Evolutionary conservation across 176 grass and related monocot genomes (phyloP), one percentile per base, ranked within the genome.

Genomic region (Panicum miliaceum): DNA sequence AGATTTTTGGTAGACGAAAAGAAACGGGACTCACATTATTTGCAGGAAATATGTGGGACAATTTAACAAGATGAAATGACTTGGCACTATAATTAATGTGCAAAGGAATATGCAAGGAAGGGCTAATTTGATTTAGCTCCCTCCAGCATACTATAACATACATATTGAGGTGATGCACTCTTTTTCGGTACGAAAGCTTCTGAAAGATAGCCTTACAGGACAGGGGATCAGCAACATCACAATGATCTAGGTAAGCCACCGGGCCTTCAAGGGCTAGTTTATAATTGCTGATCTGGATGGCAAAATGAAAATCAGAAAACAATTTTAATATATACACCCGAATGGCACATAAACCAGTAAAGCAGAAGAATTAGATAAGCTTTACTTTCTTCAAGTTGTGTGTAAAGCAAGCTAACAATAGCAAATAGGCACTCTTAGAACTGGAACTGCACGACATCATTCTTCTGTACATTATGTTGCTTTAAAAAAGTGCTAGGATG

Each of bases 251-350:
- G 82, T 92, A 84, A 68, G 85, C 81, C 67, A 84, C 50, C 37
- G 82, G 90, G 41, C 96, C 93, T 95, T 98, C 93, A 87, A 98
- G 81, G 16, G 69, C 91, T 85, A 98, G 38, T 83, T 90, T 92
- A 58, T 91, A 98, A 64, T 95, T 54, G 52, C 70, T 87, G 20
- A 93, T 80, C 96, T 98, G 83, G 67, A 75, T 60, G 78, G 64
- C 13, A 89, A 89, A 60, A 68, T 19, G 12, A 79, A 63, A 82
- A 63, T 66, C 46, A 80, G 69, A 37, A 84, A 65, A 62, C 16
- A 64, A 61, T 9, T 46, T 43, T 22, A 77, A 66, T 50, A 75
- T 68, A 68, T 76, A 51, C 2, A 38, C 48, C 3, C 4, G 15
- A 80, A 35, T 74, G 26, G 48, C 29, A 23, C 18, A 38, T 72